phyloP scores from a whole-genome alignment of 2,329 filamentous ascomycete species.

The Neonectria magnoliae region DNA sequence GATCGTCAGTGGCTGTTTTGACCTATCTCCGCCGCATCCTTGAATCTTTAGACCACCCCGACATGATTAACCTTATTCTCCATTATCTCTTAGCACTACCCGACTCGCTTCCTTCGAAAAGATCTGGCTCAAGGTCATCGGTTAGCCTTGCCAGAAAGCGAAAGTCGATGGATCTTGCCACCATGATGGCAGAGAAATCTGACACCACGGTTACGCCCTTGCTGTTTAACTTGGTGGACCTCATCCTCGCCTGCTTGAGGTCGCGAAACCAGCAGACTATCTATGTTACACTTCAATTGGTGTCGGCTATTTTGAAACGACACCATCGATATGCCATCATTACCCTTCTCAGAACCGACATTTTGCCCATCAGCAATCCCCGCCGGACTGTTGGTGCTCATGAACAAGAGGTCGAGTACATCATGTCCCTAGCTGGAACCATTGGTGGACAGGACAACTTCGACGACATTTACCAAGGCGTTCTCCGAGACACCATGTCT shows the following conservation, averaged over 20 bases:
- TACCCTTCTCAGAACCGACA: constrained; percentile 76
- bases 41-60: constrained; percentile 89
- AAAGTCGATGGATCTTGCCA: constrained; percentile 89
- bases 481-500: constrained; percentile 76
- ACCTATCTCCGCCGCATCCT: constrained; percentile 93
- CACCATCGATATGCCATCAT: constrained; percentile 88
- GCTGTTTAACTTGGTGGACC: constrained; percentile 91
- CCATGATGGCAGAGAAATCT: constrained; percentile 78
- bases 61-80: constrained; percentile 93
- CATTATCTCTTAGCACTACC: constrained; percentile 90
- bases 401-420: constrained; percentile 76
- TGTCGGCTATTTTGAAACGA: constrained; percentile 85
- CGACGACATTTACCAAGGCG: constrained; percentile 76
- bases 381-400: constrained; percentile 78
- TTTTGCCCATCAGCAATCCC: constrained; percentile 61
- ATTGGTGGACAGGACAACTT: constrained; percentile 76
- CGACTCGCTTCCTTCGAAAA: constrained; percentile 56
- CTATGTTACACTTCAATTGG: constrained; percentile 85
- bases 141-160: constrained; percentile 79
- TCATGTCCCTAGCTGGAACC: constrained; percentile 74
- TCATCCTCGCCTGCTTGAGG: constrained; percentile 84
- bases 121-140: constrained; percentile 56
- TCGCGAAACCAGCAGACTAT: constrained; percentile 91
- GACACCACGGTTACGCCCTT: constrained; percentile 81
- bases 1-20: constrained; percentile 93